A percentile compares a stretch with the other conserved stretches of the same genome.
These are phyloP conservation scores for Saccharomycopsis sp. DNA, from an alignment of 805 yeast genomes.

Conservation along the genomic window DNA sequence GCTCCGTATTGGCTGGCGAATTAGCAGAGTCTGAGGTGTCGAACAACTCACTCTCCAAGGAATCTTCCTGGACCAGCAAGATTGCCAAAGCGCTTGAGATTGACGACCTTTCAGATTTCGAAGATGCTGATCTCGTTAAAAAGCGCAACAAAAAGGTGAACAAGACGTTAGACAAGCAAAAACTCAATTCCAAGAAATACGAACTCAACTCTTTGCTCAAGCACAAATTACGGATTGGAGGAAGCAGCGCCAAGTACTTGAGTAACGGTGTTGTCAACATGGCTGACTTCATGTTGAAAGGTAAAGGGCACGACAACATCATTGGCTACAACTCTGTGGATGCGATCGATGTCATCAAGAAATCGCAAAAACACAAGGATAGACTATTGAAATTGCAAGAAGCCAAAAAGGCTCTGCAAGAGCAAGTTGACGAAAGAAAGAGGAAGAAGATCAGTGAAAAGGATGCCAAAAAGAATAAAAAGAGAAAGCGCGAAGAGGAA, in stretches of 20 bases:
- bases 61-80: conserved; percentile 71
- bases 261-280: conserved; percentile 72
- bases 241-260: conserved; percentile 47
- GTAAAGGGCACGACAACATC: conserved; percentile 55
- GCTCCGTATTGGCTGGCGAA: conserved; percentile 61
- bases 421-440: conserved; percentile 10
- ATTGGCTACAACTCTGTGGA: conserved; percentile 60
- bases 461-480: conserved; percentile 10
- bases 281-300: conserved; percentile 67
- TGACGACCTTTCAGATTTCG: conserved; percentile 59
- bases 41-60: conserved; percentile 51
- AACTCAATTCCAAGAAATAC: conserved; percentile 36
- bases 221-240: conserved; percentile 31
- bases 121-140: conserved; percentile 57
- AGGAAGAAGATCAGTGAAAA: conserved; percentile 7
- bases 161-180: conserved; percentile 44
- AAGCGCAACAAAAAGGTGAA: conserved; percentile 48
- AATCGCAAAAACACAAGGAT: conserved; percentile 19
- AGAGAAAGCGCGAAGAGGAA: conserved; percentile 7
- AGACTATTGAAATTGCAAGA: conserved; percentile 13
- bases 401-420: conserved; percentile 12
- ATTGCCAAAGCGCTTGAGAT: conserved; percentile 93
- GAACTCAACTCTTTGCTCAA: conserved; percentile 46
- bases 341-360: conserved; percentile 56
- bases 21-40: conserved; percentile 67